A percentile compares a stretch with the other conserved stretches of the same genome.
Conservation (phyloP, 176 grass and related monocot genomes). For the Aegilops tauschii region DNA sequence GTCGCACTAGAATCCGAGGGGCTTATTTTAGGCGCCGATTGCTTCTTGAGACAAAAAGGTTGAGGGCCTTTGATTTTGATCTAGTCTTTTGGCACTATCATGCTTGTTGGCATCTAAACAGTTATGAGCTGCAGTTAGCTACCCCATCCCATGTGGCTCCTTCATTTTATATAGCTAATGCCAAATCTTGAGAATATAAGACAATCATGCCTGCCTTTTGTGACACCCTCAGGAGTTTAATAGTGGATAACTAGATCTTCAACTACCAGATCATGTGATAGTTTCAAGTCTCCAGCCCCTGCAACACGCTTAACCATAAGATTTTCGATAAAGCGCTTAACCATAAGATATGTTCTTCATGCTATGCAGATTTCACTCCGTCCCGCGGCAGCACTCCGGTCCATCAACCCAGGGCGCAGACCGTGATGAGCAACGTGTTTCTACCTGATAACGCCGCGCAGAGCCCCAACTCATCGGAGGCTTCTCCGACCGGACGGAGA, state of each 20-base stretch:
- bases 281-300: not conserved
- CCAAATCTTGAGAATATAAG: constrained; percentile 11
- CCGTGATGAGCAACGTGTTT: constrained; percentile 39
- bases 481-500: constrained; percentile 72
- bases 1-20: constrained; percentile 25
- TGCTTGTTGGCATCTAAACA: constrained; percentile 24
- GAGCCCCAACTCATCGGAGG: constrained; percentile 56
- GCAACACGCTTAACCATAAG: not conserved
- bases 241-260: constrained; percentile 10
- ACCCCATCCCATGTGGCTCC: constrained; percentile 20
- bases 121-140: not conserved
- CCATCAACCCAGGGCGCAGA: constrained; percentile 46
- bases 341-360: not conserved
- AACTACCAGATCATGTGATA: constrained; percentile 5
- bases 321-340: not conserved
- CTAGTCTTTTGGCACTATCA: constrained; percentile 24
- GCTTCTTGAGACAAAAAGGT: constrained; percentile 36
- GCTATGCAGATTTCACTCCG: constrained; percentile 83
- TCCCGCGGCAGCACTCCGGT: constrained; percentile 79
- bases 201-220: not conserved
- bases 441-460: constrained; percentile 15
- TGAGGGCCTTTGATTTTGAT: constrained; percentile 22
- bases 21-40: constrained; percentile 30
- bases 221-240: constrained; percentile 8
- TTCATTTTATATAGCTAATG: constrained; percentile 1